phyloP scores from a whole-genome alignment of 495 filamentous ascomycete species.

The Massariosphaeria phaeospora region DNA sequence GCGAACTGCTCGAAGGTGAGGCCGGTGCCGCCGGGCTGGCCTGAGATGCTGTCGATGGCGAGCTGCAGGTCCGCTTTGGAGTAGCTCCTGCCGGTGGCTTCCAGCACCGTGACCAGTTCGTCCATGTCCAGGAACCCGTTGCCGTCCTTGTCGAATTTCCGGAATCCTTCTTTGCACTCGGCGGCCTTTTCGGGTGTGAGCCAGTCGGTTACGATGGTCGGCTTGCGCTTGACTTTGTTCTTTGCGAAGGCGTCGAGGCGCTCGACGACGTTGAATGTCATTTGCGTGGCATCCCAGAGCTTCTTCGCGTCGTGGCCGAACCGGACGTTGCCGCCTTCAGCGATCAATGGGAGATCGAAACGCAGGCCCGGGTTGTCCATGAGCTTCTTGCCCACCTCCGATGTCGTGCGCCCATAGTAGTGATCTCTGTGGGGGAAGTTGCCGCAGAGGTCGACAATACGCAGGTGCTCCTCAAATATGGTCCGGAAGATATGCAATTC shows the following conservation, averaged over 20 bases:
- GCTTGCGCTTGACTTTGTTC: slow-evolving; percentile 10
- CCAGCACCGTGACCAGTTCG: slow-evolving; percentile 11
- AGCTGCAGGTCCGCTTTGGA: not conserved
- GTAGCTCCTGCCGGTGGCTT: slow-evolving; percentile 5
- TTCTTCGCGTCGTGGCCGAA: slow-evolving; percentile 18
- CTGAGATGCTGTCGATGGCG: slow-evolving; percentile 12
- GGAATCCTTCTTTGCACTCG: slow-evolving; percentile 16
- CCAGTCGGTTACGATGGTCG: slow-evolving; percentile 9
- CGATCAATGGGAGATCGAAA: slow-evolving; percentile 17
- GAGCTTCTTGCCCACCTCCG: slow-evolving; percentile 7
- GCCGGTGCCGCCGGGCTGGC: not conserved
- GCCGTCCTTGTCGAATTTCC: slow-evolving; percentile 21
- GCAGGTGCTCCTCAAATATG: slow-evolving; percentile 18
- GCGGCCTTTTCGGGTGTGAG: slow-evolving; percentile 12
- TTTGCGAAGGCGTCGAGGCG: slow-evolving; percentile 13
- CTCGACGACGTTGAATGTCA: slow-evolving; percentile 15
- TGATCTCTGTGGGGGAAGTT: slow-evolving; percentile 16
- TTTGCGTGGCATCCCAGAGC: slow-evolving; percentile 14
- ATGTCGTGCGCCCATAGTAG: slow-evolving; percentile 14
- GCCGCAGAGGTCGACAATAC: slow-evolving; percentile 16
- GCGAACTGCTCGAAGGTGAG: slow-evolving; percentile 19
- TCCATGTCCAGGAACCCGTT: slow-evolving; percentile 16
- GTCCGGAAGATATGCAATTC: slow-evolving; percentile 20
- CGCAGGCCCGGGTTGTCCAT: slow-evolving; percentile 18
- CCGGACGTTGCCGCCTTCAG: slow-evolving; percentile 8